Percentiles rank a stretch among this genome's conserved stretches.
These are phyloP conservation scores for Sclerotinia borealis DNA, from an alignment of 2,329 filamentous ascomycete genomes.

Conservation along the genomic window DNA sequence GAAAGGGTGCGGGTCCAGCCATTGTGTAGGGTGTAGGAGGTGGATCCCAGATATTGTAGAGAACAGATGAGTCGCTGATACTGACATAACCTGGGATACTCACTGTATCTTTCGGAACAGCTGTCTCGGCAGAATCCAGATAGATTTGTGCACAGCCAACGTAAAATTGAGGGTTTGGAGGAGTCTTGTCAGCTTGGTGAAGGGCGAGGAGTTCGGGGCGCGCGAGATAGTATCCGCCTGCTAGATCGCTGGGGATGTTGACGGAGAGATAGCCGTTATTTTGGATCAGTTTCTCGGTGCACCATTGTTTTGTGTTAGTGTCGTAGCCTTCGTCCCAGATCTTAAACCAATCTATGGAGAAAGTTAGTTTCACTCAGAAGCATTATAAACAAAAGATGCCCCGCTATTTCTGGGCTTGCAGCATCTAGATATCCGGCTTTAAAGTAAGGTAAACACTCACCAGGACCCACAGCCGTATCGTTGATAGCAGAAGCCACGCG, in stretches of 20 bases:
- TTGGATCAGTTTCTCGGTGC: slow-evolving; percentile 60
- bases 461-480: slow-evolving; percentile 51
- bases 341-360: slow-evolving; percentile 60
- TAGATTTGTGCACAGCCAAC: slow-evolving; percentile 66
- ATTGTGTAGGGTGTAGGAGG: slow-evolving; percentile 48
- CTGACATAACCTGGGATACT: slow-evolving; percentile 62
- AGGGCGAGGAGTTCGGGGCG: slow-evolving; percentile 65
- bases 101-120: slow-evolving; percentile 47
- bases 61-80: slow-evolving; percentile 47
- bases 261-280: slow-evolving; percentile 60
- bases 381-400: background rate
- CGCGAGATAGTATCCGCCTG: slow-evolving; percentile 63
- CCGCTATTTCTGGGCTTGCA: too few relatives aligned
- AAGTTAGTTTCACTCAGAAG: background rate
- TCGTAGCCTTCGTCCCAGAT: slow-evolving; percentile 67
- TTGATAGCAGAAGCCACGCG: slow-evolving; percentile 51
- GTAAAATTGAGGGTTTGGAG: slow-evolving; percentile 65
- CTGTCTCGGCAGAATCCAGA: slow-evolving; percentile 44
- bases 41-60: slow-evolving; percentile 58
- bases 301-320: slow-evolving; percentile 51
- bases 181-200: slow-evolving; percentile 50
- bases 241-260: slow-evolving; percentile 53
- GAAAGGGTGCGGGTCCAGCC: slow-evolving; percentile 45
- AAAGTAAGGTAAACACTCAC: slow-evolving; percentile 29
- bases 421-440: background rate